A percentile compares a stretch with the other conserved stretches of the same genome.
phyloP scores from a whole-genome alignment of 1,284 basidiomycete species.

The Volvariella volvacea region DNA sequence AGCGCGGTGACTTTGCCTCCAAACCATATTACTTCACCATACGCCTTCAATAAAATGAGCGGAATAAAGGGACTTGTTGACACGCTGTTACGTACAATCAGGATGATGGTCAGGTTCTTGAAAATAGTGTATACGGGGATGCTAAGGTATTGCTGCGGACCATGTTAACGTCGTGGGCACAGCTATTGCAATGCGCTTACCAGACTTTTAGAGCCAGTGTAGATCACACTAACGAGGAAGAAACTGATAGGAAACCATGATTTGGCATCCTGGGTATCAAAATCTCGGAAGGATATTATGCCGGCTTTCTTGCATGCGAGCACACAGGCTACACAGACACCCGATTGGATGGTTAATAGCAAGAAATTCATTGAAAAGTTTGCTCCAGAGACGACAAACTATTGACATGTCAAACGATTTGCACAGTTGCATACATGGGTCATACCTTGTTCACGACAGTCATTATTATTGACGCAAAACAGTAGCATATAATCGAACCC shows the following conservation, averaged over 20 bases:
- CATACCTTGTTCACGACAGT: slow-evolving; percentile 94
- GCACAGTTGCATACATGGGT: slow-evolving; percentile 3
- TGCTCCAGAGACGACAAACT: slow-evolving; percentile 94
- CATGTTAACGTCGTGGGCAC: slow-evolving; percentile 3
- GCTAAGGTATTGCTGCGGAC: slow-evolving; percentile 77
- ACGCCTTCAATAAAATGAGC: slow-evolving; percentile 51
- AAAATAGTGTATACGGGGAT: slow-evolving; percentile 98
- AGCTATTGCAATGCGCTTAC: slow-evolving; percentile 39
- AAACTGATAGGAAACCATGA: slow-evolving; percentile 94
- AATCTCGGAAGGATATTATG: slow-evolving; percentile 86
- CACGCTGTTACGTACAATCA: slow-evolving; percentile 63
- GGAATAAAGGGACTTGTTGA: not conserved
- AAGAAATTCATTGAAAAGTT: slow-evolving; percentile 98
- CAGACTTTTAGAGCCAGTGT: slow-evolving; percentile 96
- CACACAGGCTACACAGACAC: slow-evolving; percentile 82
- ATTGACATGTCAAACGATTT: slow-evolving; percentile 1
- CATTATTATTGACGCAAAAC: slow-evolving; percentile 94
- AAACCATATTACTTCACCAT: slow-evolving; percentile 98
- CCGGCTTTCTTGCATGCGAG: slow-evolving; percentile 67
- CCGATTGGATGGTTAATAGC: slow-evolving; percentile 87
- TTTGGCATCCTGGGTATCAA: slow-evolving; percentile 82
- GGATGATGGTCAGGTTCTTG: slow-evolving; percentile 98
- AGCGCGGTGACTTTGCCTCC: slow-evolving; percentile 84
- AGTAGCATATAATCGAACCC: slow-evolving; percentile 85
- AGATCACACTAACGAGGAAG: slow-evolving; percentile 92